Conservation (phyloP, 1,284 basidiomycete species). For the Pterulicium gracile region DNA sequence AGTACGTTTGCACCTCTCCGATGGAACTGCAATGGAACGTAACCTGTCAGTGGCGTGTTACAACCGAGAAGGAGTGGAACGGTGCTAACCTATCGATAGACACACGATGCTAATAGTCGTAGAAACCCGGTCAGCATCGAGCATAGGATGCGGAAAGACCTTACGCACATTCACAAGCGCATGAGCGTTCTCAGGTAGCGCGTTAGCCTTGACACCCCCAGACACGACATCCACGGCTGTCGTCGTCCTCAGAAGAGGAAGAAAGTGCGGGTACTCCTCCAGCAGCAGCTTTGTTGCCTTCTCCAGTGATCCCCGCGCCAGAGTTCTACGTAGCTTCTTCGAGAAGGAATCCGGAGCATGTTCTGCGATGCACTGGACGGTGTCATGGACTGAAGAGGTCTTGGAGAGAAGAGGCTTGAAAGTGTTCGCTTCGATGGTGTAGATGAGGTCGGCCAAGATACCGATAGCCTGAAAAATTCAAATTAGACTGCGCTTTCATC, state of each 20-base stretch:
- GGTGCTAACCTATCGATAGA: constrained; percentile 8
- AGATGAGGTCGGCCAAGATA: constrained; percentile 39
- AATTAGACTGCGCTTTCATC: neutral
- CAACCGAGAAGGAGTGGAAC: neutral
- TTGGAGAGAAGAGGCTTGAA: constrained; percentile 21
- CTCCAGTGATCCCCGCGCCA: constrained; percentile 16
- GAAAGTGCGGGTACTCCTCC: constrained; percentile 17
- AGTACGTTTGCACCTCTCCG: constrained; percentile 26
- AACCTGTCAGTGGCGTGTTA: no score
- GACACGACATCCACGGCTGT: constrained; percentile 39
- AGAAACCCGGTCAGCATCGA: constrained; percentile 15
- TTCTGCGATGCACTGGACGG: constrained; percentile 14
- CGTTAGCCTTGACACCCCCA: constrained; percentile 38
- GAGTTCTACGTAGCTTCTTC: constrained; percentile 17
- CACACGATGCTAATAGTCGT: constrained; percentile 21
- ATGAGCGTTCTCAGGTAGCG: constrained; percentile 27
- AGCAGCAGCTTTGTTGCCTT: constrained; percentile 20
- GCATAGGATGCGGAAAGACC: no score
- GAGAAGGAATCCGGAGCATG: constrained; percentile 19
- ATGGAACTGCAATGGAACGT: constrained; percentile 25
- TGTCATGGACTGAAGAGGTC: neutral
- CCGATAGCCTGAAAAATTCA: constrained; percentile 37
- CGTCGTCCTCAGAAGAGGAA: constrained; percentile 27
- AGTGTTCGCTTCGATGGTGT: constrained; percentile 38
- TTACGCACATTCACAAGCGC: constrained; percentile 25